A percentile compares a stretch with the other conserved stretches of the same genome.
These are phyloP conservation scores for Salvia splendens DNA, from an alignment of 257 asterid species.

Conservation along the genomic window DNA sequence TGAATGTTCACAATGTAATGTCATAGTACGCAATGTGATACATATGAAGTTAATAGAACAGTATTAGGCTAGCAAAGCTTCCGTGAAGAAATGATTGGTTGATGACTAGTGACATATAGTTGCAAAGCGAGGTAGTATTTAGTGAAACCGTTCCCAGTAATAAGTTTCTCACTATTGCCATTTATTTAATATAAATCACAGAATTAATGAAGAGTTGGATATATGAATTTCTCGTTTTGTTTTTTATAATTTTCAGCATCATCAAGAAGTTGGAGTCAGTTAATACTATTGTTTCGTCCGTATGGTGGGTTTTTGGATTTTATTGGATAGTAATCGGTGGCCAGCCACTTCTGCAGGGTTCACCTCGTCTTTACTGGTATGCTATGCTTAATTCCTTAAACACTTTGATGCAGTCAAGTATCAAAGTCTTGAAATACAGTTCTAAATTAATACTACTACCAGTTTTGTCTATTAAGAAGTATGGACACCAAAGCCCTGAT, in stretches of 20 bases:
- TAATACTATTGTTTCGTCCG: slow-evolving; percentile 68
- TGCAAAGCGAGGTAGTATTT: neutral
- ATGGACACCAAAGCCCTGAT: neutral
- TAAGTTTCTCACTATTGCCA: neutral
- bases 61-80: neutral
- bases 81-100: neutral
- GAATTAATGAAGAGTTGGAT: too few species aligned
- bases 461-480: neutral
- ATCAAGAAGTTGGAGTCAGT: slow-evolving; percentile 70
- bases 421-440: neutral
- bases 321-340: slow-evolving; percentile 85
- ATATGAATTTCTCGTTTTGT: neutral
- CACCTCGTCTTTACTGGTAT: slow-evolving; percentile 95
- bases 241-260: slow-evolving; percentile 45
- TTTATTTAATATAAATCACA: too few species aligned
- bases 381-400: slow-evolving; percentile 22
- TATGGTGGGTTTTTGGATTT: slow-evolving; percentile 96
- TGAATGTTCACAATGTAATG: slow-evolving; percentile 2
- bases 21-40: slow-evolving; percentile 1
- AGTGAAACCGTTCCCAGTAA: neutral
- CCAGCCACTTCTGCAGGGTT: slow-evolving; percentile 66
- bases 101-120: neutral
- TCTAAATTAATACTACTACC: neutral
- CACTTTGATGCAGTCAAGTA: slow-evolving; percentile 1
- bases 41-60: neutral